A percentile compares a stretch with the other conserved stretches of the same genome.
Evolutionary conservation across 208 protist species (phyloP).

Genomic region (Phytomonas sp.): DNA sequence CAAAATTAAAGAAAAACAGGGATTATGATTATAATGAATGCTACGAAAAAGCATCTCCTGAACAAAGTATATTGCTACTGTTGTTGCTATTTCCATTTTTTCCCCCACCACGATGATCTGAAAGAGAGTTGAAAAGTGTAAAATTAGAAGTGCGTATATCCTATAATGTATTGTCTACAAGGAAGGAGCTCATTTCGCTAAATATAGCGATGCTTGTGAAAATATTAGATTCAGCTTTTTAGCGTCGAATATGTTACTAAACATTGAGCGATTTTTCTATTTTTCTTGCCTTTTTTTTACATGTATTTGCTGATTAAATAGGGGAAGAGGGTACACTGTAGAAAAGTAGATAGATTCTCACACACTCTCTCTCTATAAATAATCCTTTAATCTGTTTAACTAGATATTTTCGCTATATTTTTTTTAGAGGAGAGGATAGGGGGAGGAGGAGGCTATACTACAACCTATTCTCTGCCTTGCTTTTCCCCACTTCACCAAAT

Average conservation of each 20-base stretch:
- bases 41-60: not conserved
- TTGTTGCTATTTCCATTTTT: not conserved
- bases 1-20: constrained; percentile 18
- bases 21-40: not conserved
- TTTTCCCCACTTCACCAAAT: not conserved
- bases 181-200: not conserved
- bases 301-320: not conserved
- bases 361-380: not conserved
- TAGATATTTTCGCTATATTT: not conserved
- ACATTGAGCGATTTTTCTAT: not conserved
- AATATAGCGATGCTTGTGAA: not conserved
- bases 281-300: not conserved
- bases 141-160: not conserved
- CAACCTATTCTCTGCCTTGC: not conserved
- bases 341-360: constrained; percentile 3
- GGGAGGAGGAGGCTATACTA: not conserved
- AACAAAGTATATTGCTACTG: not conserved
- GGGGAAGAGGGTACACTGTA: not conserved
- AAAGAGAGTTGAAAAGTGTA: not conserved
- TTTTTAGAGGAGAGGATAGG: not conserved
- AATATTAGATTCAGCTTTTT: not conserved
- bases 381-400: not conserved
- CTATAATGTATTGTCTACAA: not conserved
- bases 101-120: not conserved
- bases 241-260: not conserved